phyloP scores from a whole-genome alignment of 2,329 filamentous ascomycete genomes.

The Ceratocystis harringtonii region DNA sequence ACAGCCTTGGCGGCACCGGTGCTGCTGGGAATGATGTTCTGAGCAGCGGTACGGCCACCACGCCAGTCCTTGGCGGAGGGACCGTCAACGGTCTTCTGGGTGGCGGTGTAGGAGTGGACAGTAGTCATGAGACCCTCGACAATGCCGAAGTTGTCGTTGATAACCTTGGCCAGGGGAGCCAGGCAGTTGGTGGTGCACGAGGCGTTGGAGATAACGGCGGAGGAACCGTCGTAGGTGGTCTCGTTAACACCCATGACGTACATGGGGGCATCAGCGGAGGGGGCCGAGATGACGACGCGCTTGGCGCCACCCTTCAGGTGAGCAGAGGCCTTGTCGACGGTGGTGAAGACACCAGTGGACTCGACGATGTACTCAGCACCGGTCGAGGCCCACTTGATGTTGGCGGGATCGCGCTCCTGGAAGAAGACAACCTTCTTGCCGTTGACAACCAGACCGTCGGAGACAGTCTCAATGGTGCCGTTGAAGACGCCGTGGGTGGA shows the following conservation, averaged over 20 bases:
- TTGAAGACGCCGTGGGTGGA: constrained; percentile 95
- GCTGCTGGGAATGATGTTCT: constrained; percentile 99
- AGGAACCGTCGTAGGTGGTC: constrained; percentile 76
- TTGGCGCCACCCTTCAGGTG: constrained; percentile 95
- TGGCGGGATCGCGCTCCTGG: constrained; percentile 38
- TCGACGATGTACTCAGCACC: constrained; percentile 64
- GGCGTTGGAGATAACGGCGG: constrained; percentile 94
- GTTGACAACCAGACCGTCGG: constrained; percentile 67
- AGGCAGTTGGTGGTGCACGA: constrained; percentile 99
- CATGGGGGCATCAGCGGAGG: constrained; percentile 94
- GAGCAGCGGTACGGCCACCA: constrained; percentile 93
- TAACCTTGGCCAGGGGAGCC: constrained; percentile 96
- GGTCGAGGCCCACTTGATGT: constrained; percentile 79
- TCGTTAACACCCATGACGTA: constrained; percentile 99
- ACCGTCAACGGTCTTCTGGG: constrained; percentile 98
- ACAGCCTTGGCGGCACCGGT: constrained; percentile 99
- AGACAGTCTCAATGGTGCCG: constrained; percentile 62
- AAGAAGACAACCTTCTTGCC: constrained; percentile 53
- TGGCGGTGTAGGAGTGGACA: constrained; percentile 98
- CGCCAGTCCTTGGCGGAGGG: constrained; percentile 98
- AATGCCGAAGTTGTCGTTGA: constrained; percentile 96
- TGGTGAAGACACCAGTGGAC: constrained; percentile 68
- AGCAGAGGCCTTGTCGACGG: constrained; percentile 83
- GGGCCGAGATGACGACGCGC: constrained; percentile 91
- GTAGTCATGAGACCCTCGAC: constrained; percentile 99